Evolutionary conservation across 345 rosid genomes (phyloP).

Genomic region (Acer saccharum): DNA sequence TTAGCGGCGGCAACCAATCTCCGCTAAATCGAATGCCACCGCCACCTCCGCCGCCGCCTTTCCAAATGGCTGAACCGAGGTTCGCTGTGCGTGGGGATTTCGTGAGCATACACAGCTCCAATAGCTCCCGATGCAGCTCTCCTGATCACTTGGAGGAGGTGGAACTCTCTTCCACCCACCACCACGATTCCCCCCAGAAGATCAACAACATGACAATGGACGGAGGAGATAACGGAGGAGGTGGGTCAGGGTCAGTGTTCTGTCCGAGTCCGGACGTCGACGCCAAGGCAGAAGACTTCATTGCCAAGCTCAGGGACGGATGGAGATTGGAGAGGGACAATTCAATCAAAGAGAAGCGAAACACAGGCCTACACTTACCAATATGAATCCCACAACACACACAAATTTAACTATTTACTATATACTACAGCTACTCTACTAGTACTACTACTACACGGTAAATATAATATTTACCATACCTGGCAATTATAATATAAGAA

Average conservation of each 20-base stretch:
- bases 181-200: conserved; percentile 11
- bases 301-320: conserved; percentile 74
- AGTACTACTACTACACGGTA: neutral
- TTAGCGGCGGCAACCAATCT: conserved; percentile 33
- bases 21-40: conserved; percentile 56
- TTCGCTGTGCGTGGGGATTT: conserved; percentile 53
- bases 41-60: conserved; percentile 69
- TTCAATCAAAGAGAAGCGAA: conserved; percentile 54
- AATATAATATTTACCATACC: neutral
- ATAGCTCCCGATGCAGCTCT: conserved; percentile 67
- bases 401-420: neutral
- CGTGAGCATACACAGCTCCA: conserved; percentile 52
- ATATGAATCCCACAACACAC: neutral
- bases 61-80: conserved; percentile 44
- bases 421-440: neutral
- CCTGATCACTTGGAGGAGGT: conserved; percentile 48
- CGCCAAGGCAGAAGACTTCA: conserved; percentile 74
- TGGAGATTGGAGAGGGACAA: conserved; percentile 83
- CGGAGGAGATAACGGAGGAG: conserved; percentile 25
- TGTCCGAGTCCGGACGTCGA: conserved; percentile 94
- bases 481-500: neutral
- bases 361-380: conserved; percentile 26
- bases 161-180: conserved; percentile 13
- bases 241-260: conserved; percentile 31
- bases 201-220: conserved; percentile 27